Base-by-base conservation (phyloP, 768 basidiomycete species). In the Pseudohyphozyma bogoriensis region DNA sequence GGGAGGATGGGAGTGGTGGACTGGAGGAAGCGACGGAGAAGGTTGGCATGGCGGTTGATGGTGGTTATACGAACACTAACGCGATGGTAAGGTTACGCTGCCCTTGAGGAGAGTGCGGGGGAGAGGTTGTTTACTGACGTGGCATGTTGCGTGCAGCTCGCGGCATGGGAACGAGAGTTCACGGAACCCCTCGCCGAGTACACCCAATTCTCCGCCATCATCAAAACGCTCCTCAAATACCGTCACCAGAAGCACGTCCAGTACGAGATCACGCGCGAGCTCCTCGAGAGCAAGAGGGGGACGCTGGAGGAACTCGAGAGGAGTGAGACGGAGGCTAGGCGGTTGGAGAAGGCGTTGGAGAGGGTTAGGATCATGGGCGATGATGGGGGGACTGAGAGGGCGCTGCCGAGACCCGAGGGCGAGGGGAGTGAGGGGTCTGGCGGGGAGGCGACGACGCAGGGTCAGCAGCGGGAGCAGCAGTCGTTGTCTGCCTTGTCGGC, bases 221-320 rank as follows among this genome's bases (percentile, higher is more conserved):
- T 99, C 77, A 92, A 89, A 79, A 87, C 87, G 70, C 77, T 97
- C 36, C 83, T 99, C 50, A 83, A 83, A 0, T 99, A 92, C 75
- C 87, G 95, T 45, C 93, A 97, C 72, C 90, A 92, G 76, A 97
- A 97, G 75, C 91, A 99, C 64, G 86, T 91, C 11, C 95, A 99
- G 73, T 92, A 85, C 70, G 95, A 99, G 75, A 87, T 95, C 81
- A 93, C 95, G 5, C 87, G 93, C 73, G 92, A 96, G 72, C 67
- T 79, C 29, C 78, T 99, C 16, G 91, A 91, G 66, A 77, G 77
- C 18, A 93, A 89, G 74, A 83, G 84, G 58, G 88, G 87, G 69
- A 79, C 83, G 67, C 77, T 99, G 55, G 89, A 85, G 55, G 87
- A 92, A 47, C 79, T 95, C 26, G 95, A 97, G 74, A 88, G 85